A percentile compares a stretch with the other conserved stretches of the same genome.
Evolutionary conservation across 2,329 filamentous ascomycete genomes (phyloP).

Genomic region (Oidium heveae): DNA sequence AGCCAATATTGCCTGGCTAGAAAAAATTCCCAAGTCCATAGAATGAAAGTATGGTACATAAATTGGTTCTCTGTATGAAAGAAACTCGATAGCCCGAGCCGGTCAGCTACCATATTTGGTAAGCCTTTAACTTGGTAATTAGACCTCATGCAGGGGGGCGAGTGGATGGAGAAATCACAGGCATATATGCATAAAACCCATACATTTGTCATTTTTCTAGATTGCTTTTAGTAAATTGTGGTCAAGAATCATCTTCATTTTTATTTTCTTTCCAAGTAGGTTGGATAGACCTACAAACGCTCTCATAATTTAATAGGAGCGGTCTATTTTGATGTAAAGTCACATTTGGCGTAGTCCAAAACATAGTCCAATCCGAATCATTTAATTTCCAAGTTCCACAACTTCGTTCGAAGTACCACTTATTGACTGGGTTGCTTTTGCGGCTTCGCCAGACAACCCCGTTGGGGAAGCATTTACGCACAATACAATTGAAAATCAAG

Average conservation of each 20-base stretch:
- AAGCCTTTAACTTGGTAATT: no score
- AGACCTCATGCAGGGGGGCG: no score
- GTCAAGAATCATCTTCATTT: constrained; percentile 19
- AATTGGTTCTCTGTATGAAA: no score
- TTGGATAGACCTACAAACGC: constrained; percentile 39
- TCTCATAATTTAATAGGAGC: constrained; percentile 42
- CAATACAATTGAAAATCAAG: constrained; percentile 90
- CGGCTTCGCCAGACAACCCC: constrained; percentile 80
- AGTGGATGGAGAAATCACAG: no score
- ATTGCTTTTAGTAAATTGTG: constrained; percentile 19
- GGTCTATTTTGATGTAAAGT: constrained; percentile 21
- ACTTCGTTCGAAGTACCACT: constrained; percentile 95
- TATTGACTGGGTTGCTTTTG: constrained; percentile 84
- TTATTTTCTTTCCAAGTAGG: constrained; percentile 39
- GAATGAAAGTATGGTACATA: no score
- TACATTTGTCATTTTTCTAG: no score
- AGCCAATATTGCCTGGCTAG: no score
- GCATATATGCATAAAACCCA: no score
- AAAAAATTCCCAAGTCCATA: no score
- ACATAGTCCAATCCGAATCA: constrained; percentile 87
- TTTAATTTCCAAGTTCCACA: constrained; percentile 59
- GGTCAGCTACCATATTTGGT: no score
- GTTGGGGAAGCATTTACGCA: constrained; percentile 60
- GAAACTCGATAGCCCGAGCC: no score
- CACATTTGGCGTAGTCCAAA: constrained; percentile 65